A percentile compares a stretch with the other conserved stretches of the same genome.
Evolutionary conservation across 768 basidiomycete species (phyloP).

Genomic region (Agrocybe pediades): DNA sequence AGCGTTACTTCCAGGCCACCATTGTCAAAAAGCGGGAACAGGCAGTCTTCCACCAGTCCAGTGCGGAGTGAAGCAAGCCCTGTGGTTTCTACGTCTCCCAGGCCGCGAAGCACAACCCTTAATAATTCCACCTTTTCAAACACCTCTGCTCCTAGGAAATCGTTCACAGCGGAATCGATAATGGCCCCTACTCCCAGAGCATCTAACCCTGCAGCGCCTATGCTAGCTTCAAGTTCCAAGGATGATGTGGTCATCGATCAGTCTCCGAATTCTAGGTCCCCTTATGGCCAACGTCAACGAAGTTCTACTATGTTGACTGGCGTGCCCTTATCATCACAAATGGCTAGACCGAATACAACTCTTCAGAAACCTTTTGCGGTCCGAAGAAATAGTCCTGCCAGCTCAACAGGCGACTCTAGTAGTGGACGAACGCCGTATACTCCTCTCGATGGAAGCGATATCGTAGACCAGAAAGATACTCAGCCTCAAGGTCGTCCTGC

Average conservation of each 20-base stretch:
- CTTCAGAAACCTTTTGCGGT: conserved; percentile 60
- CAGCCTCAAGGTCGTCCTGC: conserved; percentile 12
- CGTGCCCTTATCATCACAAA: conserved; percentile 25
- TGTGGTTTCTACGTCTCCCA: conserved; percentile 9
- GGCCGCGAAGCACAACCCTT: conserved; percentile 45
- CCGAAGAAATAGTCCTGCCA: conserved; percentile 71
- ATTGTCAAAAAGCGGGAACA: conserved; percentile 26
- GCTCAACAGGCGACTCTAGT: conserved; percentile 85
- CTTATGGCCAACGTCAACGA: conserved; percentile 29
- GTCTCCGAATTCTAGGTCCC: conserved; percentile 14
- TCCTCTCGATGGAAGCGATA: conserved; percentile 77
- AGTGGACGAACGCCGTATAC: conserved; percentile 76
- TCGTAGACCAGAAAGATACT: conserved; percentile 25
- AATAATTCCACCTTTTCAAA: conserved; percentile 29
- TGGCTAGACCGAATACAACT: conserved; percentile 24
- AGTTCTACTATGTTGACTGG: conserved; percentile 43
- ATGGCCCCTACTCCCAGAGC: not conserved
- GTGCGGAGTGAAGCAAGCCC: conserved; percentile 3
- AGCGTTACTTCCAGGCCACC: conserved; percentile 63
- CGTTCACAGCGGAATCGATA: conserved; percentile 12
- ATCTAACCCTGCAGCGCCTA: not conserved
- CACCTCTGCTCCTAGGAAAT: conserved; percentile 19
- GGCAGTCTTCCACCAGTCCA: conserved; percentile 1
- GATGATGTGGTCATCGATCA: not conserved
- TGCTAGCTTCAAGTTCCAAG: not conserved